Evolutionary conservation across 176 grass and related monocot species (phyloP).

Genomic region (Avena atlantica): DNA sequence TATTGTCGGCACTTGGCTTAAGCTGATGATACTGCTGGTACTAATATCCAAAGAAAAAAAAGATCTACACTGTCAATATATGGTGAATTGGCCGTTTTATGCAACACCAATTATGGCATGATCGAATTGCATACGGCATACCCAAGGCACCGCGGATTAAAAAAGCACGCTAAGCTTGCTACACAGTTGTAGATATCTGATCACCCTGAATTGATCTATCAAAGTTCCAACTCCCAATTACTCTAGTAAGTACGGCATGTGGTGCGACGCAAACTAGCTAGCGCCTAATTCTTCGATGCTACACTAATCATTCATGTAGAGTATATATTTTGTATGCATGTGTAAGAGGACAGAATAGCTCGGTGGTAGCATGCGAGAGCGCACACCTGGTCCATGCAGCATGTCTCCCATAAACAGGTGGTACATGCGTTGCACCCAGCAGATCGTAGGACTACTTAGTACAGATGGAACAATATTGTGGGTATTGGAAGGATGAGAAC

Average conservation of each 20-base stretch:
- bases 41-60: too few species aligned
- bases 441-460: background rate
- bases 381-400: conserved; percentile 43
- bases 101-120: background rate
- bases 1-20: too few species aligned
- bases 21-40: too few species aligned
- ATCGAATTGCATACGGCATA: background rate
- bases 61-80: background rate
- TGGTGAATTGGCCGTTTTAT: background rate
- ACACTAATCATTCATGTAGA: background rate
- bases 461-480: too few species aligned
- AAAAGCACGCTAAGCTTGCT: too few species aligned
- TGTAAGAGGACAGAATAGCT: conserved; percentile 10
- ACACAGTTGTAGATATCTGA: background rate
- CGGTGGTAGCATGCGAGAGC: background rate
- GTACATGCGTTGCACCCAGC: background rate
- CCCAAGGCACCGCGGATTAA: background rate
- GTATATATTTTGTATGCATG: background rate
- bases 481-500: too few species aligned
- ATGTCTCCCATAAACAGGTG: conserved; percentile 12
- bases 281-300: background rate
- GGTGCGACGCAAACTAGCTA: background rate
- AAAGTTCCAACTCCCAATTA: background rate
- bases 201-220: background rate
- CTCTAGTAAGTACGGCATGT: background rate